phyloP scores from a whole-genome alignment of 306 rosid species.

The Gastrolobium villosum region DNA sequence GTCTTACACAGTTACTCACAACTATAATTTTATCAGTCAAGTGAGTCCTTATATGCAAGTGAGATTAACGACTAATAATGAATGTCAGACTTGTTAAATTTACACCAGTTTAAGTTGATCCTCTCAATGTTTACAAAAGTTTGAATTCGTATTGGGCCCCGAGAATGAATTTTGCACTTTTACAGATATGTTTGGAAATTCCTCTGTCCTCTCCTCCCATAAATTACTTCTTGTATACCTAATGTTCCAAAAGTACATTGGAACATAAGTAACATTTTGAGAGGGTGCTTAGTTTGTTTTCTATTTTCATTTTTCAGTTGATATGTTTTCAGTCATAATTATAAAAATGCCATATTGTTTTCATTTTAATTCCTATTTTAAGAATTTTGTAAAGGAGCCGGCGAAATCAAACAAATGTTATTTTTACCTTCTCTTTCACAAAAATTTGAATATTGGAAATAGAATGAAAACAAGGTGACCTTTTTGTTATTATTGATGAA shows the following conservation, averaged over 20 bases:
- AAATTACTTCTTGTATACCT: background rate
- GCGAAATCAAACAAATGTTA: background rate
- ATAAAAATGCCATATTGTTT: background rate
- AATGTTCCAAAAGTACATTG: background rate
- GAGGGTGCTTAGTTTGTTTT: background rate
- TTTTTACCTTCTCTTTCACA: background rate
- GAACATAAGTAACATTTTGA: background rate
- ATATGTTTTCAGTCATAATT: background rate
- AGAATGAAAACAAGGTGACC: background rate
- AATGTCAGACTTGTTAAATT: too few species aligned
- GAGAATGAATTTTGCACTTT: background rate
- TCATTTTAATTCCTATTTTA: background rate
- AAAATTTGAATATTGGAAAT: background rate
- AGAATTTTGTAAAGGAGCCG: background rate
- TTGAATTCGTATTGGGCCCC: background rate
- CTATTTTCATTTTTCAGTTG: background rate
- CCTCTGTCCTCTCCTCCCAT: too few species aligned
- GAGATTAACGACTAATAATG: too few species aligned
- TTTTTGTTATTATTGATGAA: background rate
- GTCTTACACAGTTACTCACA: too few species aligned
- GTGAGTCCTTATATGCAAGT: too few species aligned
- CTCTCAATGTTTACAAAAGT: background rate
- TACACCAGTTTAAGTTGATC: too few species aligned
- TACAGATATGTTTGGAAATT: background rate
- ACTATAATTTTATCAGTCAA: too few species aligned